Conservation (phyloP, 139 green algal genomes). For the Coccomyxa sp. region DNA sequence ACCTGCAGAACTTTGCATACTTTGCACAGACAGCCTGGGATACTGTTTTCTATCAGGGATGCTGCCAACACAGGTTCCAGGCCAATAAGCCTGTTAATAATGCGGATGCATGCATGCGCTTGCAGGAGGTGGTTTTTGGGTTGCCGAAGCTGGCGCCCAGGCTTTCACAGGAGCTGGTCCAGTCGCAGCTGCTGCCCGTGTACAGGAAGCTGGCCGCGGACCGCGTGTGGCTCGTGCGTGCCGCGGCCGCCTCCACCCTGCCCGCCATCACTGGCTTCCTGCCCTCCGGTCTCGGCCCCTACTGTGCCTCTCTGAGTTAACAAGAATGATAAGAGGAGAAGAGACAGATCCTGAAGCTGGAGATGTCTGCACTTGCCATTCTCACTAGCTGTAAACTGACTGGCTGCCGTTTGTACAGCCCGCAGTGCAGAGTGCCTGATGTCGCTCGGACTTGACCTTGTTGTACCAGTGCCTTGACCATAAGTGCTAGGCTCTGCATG, state of each 20-base stretch:
- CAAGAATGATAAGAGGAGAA: no score
- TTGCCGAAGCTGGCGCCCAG: background rate
- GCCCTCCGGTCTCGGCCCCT: background rate
- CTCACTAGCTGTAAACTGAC: no score
- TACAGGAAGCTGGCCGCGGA: slow-evolving; percentile 3
- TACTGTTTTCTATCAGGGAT: background rate
- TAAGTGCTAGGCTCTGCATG: no score
- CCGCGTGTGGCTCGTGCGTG: slow-evolving; percentile 24
- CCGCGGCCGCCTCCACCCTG: slow-evolving; percentile 11
- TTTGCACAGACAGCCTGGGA: background rate
- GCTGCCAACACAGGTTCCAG: background rate
- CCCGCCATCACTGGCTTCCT: slow-evolving; percentile 2
- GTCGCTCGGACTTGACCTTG: no score
- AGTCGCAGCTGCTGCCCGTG: background rate
- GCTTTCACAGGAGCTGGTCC: background rate
- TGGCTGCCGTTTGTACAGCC: no score
- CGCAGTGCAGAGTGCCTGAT: no score
- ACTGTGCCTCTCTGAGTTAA: background rate
- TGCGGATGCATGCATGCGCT: background rate
- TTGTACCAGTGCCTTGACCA: no score
- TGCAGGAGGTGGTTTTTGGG: slow-evolving; percentile 28
- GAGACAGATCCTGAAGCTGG: no score
- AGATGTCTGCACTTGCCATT: no score
- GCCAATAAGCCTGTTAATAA: background rate
- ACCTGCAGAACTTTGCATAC: no score